phyloP scores from a whole-genome alignment of 2,329 filamentous ascomycete genomes.

The Alternaria incomplexa region DNA sequence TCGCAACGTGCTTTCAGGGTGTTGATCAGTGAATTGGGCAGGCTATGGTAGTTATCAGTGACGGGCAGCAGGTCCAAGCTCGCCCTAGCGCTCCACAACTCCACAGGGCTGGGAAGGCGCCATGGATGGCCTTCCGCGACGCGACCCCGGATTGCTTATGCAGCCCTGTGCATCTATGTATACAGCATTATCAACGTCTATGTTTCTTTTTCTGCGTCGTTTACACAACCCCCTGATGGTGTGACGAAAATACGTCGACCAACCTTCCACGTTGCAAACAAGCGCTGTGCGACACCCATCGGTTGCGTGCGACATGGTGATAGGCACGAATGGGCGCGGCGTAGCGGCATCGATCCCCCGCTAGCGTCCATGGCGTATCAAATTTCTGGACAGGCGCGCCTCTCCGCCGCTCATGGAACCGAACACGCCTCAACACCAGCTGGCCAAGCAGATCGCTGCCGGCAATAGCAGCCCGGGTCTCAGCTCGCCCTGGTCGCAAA shows the following conservation, averaged over 20 bases:
- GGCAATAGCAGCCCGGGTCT: slow-evolving; percentile 43
- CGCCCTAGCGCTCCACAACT: slow-evolving; percentile 23
- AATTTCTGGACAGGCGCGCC: slow-evolving; percentile 13
- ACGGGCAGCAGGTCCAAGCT: slow-evolving; percentile 26
- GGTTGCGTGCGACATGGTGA: slow-evolving; percentile 4
- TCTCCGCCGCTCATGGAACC: slow-evolving; percentile 38
- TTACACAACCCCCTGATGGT: not conserved
- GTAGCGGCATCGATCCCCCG: slow-evolving; percentile 10
- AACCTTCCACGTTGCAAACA: not conserved
- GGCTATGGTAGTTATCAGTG: slow-evolving; percentile 24
- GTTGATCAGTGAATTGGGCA: slow-evolving; percentile 2
- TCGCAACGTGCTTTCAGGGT: slow-evolving; percentile 8
- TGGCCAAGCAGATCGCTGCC: slow-evolving; percentile 45
- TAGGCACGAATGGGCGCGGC: not conserved
- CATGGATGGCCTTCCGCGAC: slow-evolving; percentile 9
- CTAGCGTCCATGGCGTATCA: slow-evolving; percentile 25
- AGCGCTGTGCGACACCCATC: not conserved
- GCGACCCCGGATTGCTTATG: slow-evolving; percentile 18
- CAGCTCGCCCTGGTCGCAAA: slow-evolving; percentile 52
- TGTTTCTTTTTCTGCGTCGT: not conserved
- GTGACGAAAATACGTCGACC: not conserved
- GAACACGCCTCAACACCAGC: slow-evolving; percentile 46
- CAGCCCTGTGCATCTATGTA: not conserved
- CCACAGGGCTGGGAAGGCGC: slow-evolving; percentile 26
- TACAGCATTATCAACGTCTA: not conserved